phyloP scores from a whole-genome alignment of 371 early-diverging fungal genomes.

The Thermomucor indicae-seudaticae region DNA sequence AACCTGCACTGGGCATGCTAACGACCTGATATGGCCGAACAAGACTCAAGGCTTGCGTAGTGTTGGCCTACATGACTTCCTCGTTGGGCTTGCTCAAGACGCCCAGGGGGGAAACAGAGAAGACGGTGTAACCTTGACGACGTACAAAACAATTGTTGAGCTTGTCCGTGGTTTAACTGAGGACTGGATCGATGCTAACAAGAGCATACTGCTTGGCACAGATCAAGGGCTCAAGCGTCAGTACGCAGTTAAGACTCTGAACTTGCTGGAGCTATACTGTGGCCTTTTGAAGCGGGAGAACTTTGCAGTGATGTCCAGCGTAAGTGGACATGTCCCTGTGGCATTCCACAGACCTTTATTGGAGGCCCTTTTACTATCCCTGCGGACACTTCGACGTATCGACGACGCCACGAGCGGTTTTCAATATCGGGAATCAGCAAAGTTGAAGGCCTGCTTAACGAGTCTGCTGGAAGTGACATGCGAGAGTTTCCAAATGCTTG shows the following conservation, averaged over 20 bases:
- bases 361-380: conserved; percentile 26
- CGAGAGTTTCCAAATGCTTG: conserved; percentile 30
- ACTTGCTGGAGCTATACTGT: conserved; percentile 19
- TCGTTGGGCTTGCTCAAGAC: conserved; percentile 16
- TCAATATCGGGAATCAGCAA: conserved; percentile 1
- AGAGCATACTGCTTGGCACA: conserved; percentile 5
- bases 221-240: conserved; percentile 13
- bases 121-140: conserved; percentile 25
- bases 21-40: conserved; percentile 29
- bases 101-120: conserved; percentile 15
- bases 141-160: conserved; percentile 20
- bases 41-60: conserved; percentile 8
- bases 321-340: conserved; percentile 16
- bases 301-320: conserved; percentile 25
- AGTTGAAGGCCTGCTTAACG: conserved; percentile 5
- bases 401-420: conserved; percentile 6
- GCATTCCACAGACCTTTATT: conserved; percentile 37
- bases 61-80: conserved; percentile 13
- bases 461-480: conserved; percentile 19
- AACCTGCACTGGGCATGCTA: conserved; percentile 20
- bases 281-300: conserved; percentile 27
- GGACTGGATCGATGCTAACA: conserved; percentile 32
- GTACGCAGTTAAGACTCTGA: conserved; percentile 19
- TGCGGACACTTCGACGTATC: conserved; percentile 26
- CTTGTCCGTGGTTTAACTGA: conserved; percentile 37